phyloP scores from a whole-genome alignment of 176 grass and related monocot species.

The Triticum dicoccoides region DNA sequence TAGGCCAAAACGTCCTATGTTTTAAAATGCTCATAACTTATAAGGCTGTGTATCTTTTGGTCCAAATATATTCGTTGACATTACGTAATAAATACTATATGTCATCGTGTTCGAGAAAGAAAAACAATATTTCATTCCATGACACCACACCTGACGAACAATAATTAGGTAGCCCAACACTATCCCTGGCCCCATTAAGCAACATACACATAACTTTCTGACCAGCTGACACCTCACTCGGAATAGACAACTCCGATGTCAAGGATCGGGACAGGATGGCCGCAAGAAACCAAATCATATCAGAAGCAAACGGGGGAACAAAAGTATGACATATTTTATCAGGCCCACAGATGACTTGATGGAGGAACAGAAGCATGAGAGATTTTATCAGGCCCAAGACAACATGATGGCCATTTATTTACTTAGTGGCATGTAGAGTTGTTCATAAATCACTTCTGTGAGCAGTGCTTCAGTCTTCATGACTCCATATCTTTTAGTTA shows the following conservation, averaged over 20 bases:
- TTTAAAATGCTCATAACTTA: background rate
- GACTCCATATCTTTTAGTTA: background rate
- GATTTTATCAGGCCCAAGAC: background rate
- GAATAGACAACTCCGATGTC: background rate
- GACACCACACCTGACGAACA: background rate
- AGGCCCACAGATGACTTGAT: background rate
- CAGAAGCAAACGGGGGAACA: background rate
- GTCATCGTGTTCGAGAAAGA: background rate
- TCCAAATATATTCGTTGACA: background rate
- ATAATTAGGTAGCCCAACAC: slow-evolving; percentile 2
- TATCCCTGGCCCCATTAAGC: background rate
- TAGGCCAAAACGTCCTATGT: background rate
- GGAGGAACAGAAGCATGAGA: background rate
- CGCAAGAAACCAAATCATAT: background rate
- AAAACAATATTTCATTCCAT: background rate
- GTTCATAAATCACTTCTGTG: background rate
- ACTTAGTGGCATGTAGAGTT: background rate
- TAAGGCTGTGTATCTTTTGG: background rate
- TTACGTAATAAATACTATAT: background rate
- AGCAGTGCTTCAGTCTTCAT: background rate
- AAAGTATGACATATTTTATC: background rate
- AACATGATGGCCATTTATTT: background rate
- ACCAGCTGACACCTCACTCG: background rate
- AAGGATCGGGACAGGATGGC: slow-evolving; percentile 10
- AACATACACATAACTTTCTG: background rate